phyloP scores from a whole-genome alignment of 257 asterid genomes.

The Przewalskia tangutica region DNA sequence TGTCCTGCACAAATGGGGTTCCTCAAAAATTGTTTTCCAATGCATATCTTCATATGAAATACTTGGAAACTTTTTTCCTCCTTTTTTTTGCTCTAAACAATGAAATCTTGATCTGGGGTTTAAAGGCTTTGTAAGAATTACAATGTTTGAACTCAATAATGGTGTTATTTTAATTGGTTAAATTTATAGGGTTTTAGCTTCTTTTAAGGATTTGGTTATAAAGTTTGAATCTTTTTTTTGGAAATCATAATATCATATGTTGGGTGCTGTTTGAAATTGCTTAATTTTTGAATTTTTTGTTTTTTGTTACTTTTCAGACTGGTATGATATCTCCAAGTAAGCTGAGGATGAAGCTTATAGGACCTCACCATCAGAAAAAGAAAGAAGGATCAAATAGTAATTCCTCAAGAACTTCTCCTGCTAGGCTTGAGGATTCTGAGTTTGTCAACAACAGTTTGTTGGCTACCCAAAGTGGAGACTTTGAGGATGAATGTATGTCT shows the following conservation, averaged over 20 bases:
- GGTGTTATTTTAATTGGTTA: neutral
- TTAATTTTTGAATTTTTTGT: neutral
- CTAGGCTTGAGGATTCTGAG: conserved; percentile 68
- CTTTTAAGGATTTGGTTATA: neutral
- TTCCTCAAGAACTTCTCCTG: conserved; percentile 94
- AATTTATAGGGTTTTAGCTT: neutral
- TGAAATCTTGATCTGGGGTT: neutral
- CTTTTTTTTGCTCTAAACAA: neutral
- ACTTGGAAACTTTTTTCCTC: neutral
- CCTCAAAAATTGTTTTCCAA: neutral
- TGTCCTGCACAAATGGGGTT: neutral
- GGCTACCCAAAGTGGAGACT: conserved; percentile 47
- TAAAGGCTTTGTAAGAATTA: neutral
- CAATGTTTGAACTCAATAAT: neutral
- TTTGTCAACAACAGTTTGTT: conserved; percentile 72
- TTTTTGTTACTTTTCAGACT: conserved; percentile 34
- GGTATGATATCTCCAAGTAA: conserved; percentile 88
- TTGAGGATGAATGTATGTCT: conserved; percentile 46
- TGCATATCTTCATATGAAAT: neutral
- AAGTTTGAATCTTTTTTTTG: conserved; percentile 7
- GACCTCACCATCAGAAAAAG: conserved; percentile 50
- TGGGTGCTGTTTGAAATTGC: neutral
- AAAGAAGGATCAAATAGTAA: conserved; percentile 69
- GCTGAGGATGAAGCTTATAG: conserved; percentile 81
- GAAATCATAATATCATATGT: neutral